Base-by-base conservation (phyloP, 2,329 filamentous ascomycete genomes). In the Trichoderma lentiforme region DNA sequence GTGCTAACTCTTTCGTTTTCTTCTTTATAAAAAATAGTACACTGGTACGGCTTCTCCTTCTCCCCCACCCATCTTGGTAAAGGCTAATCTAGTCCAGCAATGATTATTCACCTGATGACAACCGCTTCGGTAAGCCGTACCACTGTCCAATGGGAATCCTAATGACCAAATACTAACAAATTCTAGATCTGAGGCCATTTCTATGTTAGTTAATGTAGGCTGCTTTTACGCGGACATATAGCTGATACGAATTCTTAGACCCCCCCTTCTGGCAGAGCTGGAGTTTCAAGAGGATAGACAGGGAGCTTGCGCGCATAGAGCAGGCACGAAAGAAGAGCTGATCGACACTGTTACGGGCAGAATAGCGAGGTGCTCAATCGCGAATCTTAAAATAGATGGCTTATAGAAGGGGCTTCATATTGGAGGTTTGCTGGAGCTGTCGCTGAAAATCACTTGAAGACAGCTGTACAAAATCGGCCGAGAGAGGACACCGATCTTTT, bases 151-250 rank as follows among this genome's bases (percentile, higher is more conserved):
- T 21, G 9, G 2, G n/a, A 21, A 51, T 21, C 0, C 9, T 21
- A 51, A 51, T 21, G 11, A 12, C 1, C 4, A 21, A 51, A 51
- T 21, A 1, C 43, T 51, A 12, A 21, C 4, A 0, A 0, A 0
- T 12, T 51, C 43, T 51, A 51, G n/a, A 51, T 51, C n/a, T 51
- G 2, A 51, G 43, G 43, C 43, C n/a, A 51, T 51, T 51, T 12
- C 43, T 51, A 0, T 51, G 43, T 51, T 3, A 51, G n/a, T 21
- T 51, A 51, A 51, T 51, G n/a, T 21, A 21, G n/a, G n/a, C 3
- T 51, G 9, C 43, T 21, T 51, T 0, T 21, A 12, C 3, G 43
- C 43, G 1, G 43, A 51, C 43, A 51, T 21, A 12, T 21, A 0
- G 5, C 43, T 51, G 1, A 51, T 51, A 12, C 4, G 9, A 51